Evolutionary conservation across 768 basidiomycete genomes (phyloP).

Genomic region (Boletus subparvulus): DNA sequence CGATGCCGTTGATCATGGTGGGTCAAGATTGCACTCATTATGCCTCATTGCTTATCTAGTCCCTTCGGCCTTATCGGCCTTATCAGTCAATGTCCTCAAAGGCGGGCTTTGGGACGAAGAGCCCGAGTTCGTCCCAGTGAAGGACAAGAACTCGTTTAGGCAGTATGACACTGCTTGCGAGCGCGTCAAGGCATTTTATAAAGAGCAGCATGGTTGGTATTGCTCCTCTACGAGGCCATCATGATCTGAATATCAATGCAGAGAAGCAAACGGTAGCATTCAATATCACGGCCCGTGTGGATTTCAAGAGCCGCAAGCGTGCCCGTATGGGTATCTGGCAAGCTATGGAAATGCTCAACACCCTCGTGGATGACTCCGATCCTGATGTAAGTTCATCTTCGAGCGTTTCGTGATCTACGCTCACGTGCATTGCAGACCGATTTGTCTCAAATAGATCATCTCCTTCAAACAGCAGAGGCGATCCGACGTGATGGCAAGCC

Average conservation of each 20-base stretch:
- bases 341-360: conserved; percentile 85
- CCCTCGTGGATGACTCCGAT: conserved; percentile 86
- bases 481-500: conserved; percentile 84
- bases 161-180: conserved; percentile 76
- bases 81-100: conserved; percentile 66
- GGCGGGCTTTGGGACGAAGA: conserved; percentile 57
- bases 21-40: conserved; percentile 8
- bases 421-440: conserved; percentile 49
- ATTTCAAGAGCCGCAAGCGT: conserved; percentile 65
- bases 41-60: not conserved
- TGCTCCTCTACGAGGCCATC: not conserved
- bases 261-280: conserved; percentile 87
- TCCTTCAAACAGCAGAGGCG: conserved; percentile 90
- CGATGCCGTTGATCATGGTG: conserved; percentile 51
- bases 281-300: conserved; percentile 75
- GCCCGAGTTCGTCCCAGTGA: conserved; percentile 54
- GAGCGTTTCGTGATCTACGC: not conserved
- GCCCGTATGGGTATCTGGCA: conserved; percentile 86
- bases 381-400: conserved; percentile 58
- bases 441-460: conserved; percentile 85
- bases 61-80: not conserved
- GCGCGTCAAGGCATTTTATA: conserved; percentile 75
- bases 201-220: conserved; percentile 67
- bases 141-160: conserved; percentile 68
- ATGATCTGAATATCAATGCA: conserved; percentile 26